phyloP scores from a whole-genome alignment of 1,284 basidiomycete genomes.

The Schizopora paradoxa region DNA sequence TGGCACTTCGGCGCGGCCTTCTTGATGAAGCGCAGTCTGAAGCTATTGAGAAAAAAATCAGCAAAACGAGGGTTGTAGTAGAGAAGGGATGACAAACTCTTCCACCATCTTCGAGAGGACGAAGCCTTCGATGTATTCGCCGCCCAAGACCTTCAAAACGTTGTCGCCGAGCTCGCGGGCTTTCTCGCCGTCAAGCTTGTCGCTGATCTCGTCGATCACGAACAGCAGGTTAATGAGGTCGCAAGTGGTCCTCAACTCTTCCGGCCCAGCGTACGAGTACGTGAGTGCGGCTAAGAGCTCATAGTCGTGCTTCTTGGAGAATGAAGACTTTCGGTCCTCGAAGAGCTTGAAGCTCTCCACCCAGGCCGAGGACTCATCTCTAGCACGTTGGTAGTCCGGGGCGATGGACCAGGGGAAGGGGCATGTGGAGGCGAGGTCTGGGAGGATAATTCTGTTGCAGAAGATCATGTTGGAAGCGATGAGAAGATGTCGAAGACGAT shows the following conservation, averaged over 20 bases:
- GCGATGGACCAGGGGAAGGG: slow-evolving; percentile 6
- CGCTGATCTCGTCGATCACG: slow-evolving; percentile 38
- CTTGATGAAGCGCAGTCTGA: no score
- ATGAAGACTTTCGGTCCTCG: slow-evolving; percentile 29
- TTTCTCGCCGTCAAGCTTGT: slow-evolving; percentile 17
- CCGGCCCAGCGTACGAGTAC: slow-evolving; percentile 11
- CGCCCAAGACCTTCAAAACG: not conserved
- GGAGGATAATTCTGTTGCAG: no score
- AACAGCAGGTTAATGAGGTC: slow-evolving; percentile 40
- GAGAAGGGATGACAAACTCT: no score
- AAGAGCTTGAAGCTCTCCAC: slow-evolving; percentile 10
- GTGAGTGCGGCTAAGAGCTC: slow-evolving; percentile 2
- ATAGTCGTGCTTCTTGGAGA: slow-evolving; percentile 55
- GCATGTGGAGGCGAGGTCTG: slow-evolving; percentile 5
- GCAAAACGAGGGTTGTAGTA: no score
- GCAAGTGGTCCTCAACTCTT: slow-evolving; percentile 26
- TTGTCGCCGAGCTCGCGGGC: not conserved
- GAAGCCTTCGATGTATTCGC: not conserved
- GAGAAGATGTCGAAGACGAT: no score
- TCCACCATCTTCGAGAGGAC: slow-evolving; percentile 1
- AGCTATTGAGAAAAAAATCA: no score
- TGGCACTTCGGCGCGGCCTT: no score
- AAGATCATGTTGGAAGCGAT: no score
- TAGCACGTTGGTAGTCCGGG: slow-evolving; percentile 6
- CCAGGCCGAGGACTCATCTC: slow-evolving; percentile 6